Conservation (phyloP, 306 rosid species). For the Psophocarpus tetragonolobus region DNA sequence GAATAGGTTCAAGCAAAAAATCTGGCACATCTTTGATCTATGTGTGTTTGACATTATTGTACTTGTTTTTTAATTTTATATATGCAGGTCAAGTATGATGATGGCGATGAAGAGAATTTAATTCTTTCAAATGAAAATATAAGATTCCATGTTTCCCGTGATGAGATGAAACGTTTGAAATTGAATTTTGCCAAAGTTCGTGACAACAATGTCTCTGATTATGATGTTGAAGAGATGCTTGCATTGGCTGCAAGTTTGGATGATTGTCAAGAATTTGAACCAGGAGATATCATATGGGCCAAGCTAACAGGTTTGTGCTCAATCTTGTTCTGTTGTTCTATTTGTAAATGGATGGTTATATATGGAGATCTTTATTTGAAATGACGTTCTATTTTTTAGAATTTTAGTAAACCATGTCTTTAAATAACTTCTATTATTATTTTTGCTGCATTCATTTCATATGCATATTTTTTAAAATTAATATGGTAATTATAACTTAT, state of each 20-base stretch:
- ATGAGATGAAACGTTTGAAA: slow-evolving; percentile 75
- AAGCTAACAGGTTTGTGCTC: slow-evolving; percentile 87
- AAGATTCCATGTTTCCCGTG: slow-evolving; percentile 73
- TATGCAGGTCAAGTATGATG: slow-evolving; percentile 83
- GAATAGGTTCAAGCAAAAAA: slow-evolving; percentile 8
- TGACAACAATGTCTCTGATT: slow-evolving; percentile 69
- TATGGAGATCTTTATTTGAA: slow-evolving; percentile 6
- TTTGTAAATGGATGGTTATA: slow-evolving; percentile 17
- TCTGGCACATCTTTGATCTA: slow-evolving; percentile 1
- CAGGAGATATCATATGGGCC: slow-evolving; percentile 96
- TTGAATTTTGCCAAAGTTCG: slow-evolving; percentile 58
- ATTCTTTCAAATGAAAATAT: slow-evolving; percentile 71
- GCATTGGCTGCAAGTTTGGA: slow-evolving; percentile 94
- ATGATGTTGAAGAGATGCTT: slow-evolving; percentile 78
- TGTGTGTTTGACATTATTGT: slow-evolving; percentile 4
- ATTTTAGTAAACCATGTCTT: background rate
- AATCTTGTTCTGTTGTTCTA: slow-evolving; percentile 25
- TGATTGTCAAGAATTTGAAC: slow-evolving; percentile 81
- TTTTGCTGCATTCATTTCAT: slow-evolving; percentile 1
- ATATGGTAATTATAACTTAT: slow-evolving; percentile 19
- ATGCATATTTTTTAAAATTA: background rate
- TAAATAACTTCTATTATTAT: slow-evolving; percentile 18
- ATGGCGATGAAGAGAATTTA: slow-evolving; percentile 76
- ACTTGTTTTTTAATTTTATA: slow-evolving; percentile 21
- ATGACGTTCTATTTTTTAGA: background rate